Evolutionary conservation across 2,329 filamentous ascomycete species (phyloP).

Genomic region (Beauveria caledonica): DNA sequence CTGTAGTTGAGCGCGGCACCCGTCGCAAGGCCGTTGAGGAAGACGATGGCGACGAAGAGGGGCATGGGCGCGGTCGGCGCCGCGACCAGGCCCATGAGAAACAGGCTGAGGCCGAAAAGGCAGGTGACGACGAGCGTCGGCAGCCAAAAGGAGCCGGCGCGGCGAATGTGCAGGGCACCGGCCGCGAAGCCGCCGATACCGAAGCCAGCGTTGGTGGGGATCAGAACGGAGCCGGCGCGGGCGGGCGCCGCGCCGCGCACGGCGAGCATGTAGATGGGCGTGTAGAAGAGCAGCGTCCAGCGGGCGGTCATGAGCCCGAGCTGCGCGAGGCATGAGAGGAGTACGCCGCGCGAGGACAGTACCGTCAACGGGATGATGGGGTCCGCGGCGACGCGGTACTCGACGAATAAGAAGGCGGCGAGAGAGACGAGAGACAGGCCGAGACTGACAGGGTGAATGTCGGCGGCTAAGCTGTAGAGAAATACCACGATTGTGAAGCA

Average conservation of each 20-base stretch:
- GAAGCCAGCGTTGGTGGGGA: conserved; percentile 77
- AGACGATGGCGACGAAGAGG: conserved; percentile 52
- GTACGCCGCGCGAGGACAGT: conserved; percentile 59
- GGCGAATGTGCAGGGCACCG: conserved; percentile 68
- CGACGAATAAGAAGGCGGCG: conserved; percentile 51
- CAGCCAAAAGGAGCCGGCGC: conserved; percentile 64
- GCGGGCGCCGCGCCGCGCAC: conserved; percentile 63
- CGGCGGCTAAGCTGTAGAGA: conserved; percentile 60
- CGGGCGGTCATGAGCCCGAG: conserved; percentile 73
- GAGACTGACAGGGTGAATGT: conserved; percentile 52
- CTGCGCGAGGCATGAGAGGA: conserved; percentile 67
- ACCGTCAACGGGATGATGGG: conserved; percentile 69
- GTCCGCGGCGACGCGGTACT: conserved; percentile 54
- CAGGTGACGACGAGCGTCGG: conserved; percentile 52
- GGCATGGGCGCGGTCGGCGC: conserved; percentile 40
- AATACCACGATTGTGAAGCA: conserved; percentile 60
- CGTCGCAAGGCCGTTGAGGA: conserved; percentile 63
- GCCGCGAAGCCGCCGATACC: conserved; percentile 64
- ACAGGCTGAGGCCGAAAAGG: conserved; percentile 53
- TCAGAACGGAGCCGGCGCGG: conserved; percentile 63
- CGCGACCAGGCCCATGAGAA: conserved; percentile 46
- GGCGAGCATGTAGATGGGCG: conserved; percentile 70
- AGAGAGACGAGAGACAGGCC: conserved; percentile 46
- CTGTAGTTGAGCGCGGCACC: conserved; percentile 74
- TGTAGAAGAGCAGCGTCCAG: conserved; percentile 75